Percentiles rank a stretch among this genome's conserved stretches.
These are phyloP conservation scores for Vaccinium darrowii DNA, from an alignment of 148 eudicot genomes.

Conservation along the genomic window DNA sequence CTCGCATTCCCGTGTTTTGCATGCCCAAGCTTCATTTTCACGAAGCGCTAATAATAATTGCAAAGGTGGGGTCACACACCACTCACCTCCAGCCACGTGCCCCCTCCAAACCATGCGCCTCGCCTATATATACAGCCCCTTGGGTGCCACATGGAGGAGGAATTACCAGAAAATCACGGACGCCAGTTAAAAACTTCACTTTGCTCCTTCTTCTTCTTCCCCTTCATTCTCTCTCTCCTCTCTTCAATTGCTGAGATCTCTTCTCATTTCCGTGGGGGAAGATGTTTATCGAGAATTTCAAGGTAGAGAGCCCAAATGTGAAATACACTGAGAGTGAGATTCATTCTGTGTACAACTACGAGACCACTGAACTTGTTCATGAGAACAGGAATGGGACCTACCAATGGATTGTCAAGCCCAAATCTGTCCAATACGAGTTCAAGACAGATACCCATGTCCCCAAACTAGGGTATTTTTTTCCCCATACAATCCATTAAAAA, in stretches of 20 bases:
- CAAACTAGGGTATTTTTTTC: constrained; percentile 65
- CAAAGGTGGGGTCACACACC: constrained; percentile 11
- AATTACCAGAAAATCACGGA: neutral
- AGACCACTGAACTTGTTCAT: constrained; percentile 91
- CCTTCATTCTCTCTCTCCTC: neutral
- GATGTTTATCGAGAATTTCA: constrained; percentile 88
- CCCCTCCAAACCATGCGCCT: neutral
- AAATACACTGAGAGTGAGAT: constrained; percentile 78
- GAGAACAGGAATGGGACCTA: constrained; percentile 74
- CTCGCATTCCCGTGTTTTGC: neutral
- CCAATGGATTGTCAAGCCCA: constrained; percentile 93
- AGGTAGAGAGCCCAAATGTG: constrained; percentile 90
- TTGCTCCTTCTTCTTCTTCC: neutral
- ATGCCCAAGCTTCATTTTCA: constrained; percentile 9
- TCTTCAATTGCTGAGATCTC: neutral
- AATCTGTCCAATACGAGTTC: constrained; percentile 78
- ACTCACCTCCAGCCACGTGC: constrained; percentile 17
- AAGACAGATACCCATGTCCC: constrained; percentile 77
- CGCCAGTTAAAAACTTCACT: neutral
- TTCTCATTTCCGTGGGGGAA: constrained; percentile 6
- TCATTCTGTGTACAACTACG: constrained; percentile 68
- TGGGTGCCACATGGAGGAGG: neutral
- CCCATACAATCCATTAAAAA: neutral
- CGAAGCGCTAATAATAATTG: neutral
- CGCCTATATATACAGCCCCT: constrained; percentile 21